Evolutionary conservation across 1,139 yeast species (phyloP), one percentile per base, ranked within the genome.

Genomic region (Kodamaea derodonti): DNA sequence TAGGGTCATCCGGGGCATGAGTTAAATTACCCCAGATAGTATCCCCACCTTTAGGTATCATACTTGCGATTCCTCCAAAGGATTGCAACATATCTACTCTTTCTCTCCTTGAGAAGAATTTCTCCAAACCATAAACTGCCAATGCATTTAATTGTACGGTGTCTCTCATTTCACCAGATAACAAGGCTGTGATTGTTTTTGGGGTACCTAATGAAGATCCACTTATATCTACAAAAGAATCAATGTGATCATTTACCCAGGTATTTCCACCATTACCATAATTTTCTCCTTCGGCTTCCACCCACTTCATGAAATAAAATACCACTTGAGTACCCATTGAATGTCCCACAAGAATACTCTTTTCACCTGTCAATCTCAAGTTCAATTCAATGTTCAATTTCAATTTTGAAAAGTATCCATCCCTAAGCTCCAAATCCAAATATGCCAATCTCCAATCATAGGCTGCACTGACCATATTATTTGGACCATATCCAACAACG

Each of bases 141-240:
- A 92, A 64, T 2, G 95, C 83, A 56, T 92, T 92, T 54, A 92
- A 69, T 51, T 92, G 96, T 18, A 94, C 95, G 0, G 98, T 92
- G 55, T 92, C 98, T 57, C 82, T 86, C 98, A 94, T 92, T 61
- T 92, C 98, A 17, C 98, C 98, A 14, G 96, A 86, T 14, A 94
- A 61, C 40, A 92, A 65, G 0, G 97, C 97, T 0, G 95, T 88
- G 22, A 88, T 76, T 0, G 95, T 84, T 57, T 92, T 92, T 1
- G 98, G 98, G 0, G 97, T 88, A 2, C 98, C 98, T 37, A 92
- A 67, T 36, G 79, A 62, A 5, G 95, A 81, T 0, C 98, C 98
- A 13, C 95, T 78, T 37, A 94, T 84, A 54, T 92, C 94, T 24
- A 92, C 78, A 52, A 78, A 77, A 0, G 96, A 78, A 27, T 78